Base-by-base conservation (phyloP, 129 eudicot species). In the Logfia minima region DNA sequence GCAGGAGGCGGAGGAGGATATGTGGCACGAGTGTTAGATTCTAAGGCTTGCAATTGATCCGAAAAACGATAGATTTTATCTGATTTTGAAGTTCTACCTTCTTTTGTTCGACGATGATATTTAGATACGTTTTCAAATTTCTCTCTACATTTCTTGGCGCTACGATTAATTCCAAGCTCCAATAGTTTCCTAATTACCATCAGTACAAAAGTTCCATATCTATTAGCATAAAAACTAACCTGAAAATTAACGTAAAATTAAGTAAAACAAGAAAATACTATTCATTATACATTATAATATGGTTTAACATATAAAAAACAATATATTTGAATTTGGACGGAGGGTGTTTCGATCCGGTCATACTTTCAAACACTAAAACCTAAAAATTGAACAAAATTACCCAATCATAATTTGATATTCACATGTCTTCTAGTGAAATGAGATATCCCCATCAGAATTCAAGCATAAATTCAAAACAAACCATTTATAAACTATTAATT, bases 111-210 rank as follows among this genome's bases (percentile, higher is more conserved):
- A 76, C 84, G 80, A 70, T 84, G 80, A 70, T 84, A 84, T 31
- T 84, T 84, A 77, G 73, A 80, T 13, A 83, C 83, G 74, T 74
- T 84, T 59, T 84, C 87, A 62, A 84, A 84, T 35, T 84, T 84
- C 76, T 85, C 88, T 56, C 80, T 82, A 79, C 88, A 85, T 75
- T 85, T 85, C 78, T 82, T 85, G 24, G 84, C 88, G 32, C 81
- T 85, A 39, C 86, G 76, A 41, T 82, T 67, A 48, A 51, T 78
- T 51, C 86, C 88, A 18, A 82, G 75, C 72, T 70, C 86, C 7
- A 75, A 70, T 69, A 85, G 61, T 34, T 85, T 85, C 81, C 86
- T 85, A 66, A 48, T 48, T 31, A 18, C 13, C 31, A 62, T 43
- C 24, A 75, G 28, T 1, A 4, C 34, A 51, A 16, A 21, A 39